Evolutionary conservation across 768 basidiomycete genomes (phyloP).

Genomic region (Termitomyces sp.): DNA sequence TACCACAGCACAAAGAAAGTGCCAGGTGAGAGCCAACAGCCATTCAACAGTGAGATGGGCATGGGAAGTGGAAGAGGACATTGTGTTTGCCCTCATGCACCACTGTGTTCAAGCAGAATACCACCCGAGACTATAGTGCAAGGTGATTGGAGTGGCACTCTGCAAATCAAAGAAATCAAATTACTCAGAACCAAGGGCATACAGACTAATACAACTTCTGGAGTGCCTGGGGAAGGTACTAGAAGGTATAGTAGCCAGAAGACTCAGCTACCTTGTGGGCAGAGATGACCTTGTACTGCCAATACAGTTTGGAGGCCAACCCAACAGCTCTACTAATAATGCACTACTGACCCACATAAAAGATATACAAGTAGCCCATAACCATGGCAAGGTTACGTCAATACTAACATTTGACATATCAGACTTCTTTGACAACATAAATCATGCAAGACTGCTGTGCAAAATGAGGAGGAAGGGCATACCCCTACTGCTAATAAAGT

Average conservation of each 20-base stretch:
- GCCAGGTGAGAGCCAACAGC: not conserved
- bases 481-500: no score
- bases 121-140: not conserved
- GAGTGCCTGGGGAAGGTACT: not conserved
- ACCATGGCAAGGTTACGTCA: not conserved
- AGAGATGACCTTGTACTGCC: no score
- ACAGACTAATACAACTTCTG: no score
- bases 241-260: not conserved
- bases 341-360: not conserved
- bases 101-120: not conserved
- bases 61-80: no score
- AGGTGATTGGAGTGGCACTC: no score
- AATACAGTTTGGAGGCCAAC: not conserved
- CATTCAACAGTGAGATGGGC: no score
- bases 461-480: conserved; percentile 3
- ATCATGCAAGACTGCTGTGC: not conserved
- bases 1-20: not conserved
- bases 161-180: not conserved
- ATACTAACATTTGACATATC: not conserved
- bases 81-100: no score
- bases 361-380: no score
- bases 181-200: not conserved
- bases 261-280: no score
- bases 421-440: not conserved
- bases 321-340: not conserved